Percentiles rank a stretch among this genome's conserved stretches.
These are phyloP conservation scores for Colletotrichum limetticola DNA, from an alignment of 2,329 filamentous ascomycete genomes.

Conservation along the genomic window DNA sequence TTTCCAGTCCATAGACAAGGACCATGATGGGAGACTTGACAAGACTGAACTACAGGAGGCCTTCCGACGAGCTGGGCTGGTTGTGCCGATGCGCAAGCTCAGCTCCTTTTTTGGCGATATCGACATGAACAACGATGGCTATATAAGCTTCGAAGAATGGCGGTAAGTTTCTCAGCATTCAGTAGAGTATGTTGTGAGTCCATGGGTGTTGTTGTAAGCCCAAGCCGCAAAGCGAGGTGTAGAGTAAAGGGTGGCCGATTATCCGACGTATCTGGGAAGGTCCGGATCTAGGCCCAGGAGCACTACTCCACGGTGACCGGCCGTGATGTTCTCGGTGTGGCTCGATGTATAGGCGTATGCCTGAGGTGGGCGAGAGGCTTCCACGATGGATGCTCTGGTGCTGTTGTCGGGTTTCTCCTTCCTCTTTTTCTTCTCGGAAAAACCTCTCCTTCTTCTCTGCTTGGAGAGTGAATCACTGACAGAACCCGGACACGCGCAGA, in stretches of 20 bases:
- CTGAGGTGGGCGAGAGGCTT: not conserved
- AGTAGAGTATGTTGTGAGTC: not conserved
- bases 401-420: not conserved
- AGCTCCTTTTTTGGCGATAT: slow-evolving; percentile 90
- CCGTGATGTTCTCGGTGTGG: slow-evolving; percentile 7
- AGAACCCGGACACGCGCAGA: slow-evolving; percentile 54
- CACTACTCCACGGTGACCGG: not conserved
- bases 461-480: slow-evolving; percentile 12
- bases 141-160: slow-evolving; percentile 95
- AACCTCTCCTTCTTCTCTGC: not conserved
- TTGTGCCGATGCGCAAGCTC: slow-evolving; percentile 80
- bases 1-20: slow-evolving; percentile 87
- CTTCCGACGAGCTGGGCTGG: slow-evolving; percentile 81
- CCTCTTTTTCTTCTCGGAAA: not conserved
- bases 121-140: slow-evolving; percentile 88
- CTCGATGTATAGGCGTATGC: not conserved
- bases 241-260: slow-evolving; percentile 11
- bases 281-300: not conserved
- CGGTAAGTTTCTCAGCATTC: slow-evolving; percentile 71
- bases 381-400: not conserved
- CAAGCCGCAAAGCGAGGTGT: not conserved
- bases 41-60: slow-evolving; percentile 84
- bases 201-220: not conserved
- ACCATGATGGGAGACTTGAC: slow-evolving; percentile 87
- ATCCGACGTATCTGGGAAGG: not conserved